Evolutionary conservation across 1,284 basidiomycete species (phyloP).

Genomic region (Macrocystidia cucumis): DNA sequence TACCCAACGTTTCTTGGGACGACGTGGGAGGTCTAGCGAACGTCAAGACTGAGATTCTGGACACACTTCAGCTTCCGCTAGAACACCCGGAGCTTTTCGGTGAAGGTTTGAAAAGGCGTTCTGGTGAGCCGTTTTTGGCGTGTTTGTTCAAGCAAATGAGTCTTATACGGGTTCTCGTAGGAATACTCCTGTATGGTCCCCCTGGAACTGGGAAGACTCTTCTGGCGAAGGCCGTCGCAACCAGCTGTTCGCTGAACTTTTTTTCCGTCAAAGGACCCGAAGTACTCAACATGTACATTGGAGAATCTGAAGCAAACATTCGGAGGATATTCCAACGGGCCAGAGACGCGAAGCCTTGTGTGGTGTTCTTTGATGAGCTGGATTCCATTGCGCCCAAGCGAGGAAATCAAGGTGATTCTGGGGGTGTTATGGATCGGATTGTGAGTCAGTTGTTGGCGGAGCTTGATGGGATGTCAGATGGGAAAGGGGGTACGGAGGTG

Average conservation of each 20-base stretch:
- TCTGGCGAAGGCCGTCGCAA: conserved; percentile 90
- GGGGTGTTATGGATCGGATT: conserved; percentile 97
- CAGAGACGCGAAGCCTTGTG: conserved; percentile 83
- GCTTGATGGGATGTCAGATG: conserved; percentile 84
- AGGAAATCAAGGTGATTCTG: conserved; percentile 91
- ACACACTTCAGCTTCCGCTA: conserved; percentile 94
- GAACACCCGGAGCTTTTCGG: conserved; percentile 93
- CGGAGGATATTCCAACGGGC: conserved; percentile 90
- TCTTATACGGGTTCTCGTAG: conserved; percentile 25
- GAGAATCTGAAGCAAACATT: conserved; percentile 96
- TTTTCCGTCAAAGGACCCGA: conserved; percentile 98
- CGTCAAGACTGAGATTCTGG: conserved; percentile 92
- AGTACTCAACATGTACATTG: conserved; percentile 96
- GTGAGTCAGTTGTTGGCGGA: conserved; percentile 95
- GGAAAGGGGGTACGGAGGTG: conserved; percentile 58
- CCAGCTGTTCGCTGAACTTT: conserved; percentile 88
- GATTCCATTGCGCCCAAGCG: conserved; percentile 95
- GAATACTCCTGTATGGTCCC: conserved; percentile 87
- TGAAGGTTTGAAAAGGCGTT: conserved; percentile 92
- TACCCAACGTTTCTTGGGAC: conserved; percentile 96
- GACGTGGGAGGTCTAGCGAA: conserved; percentile 90
- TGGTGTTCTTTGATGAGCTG: conserved; percentile 98
- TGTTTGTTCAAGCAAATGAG: conserved; percentile 1
- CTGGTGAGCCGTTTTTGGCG: conserved; percentile 45
- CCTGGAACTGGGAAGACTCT: conserved; percentile 96